Evolutionary conservation across 441 rosid genomes (phyloP), one percentile per base, ranked within the genome.

Genomic region (Gossypium lobatum): DNA sequence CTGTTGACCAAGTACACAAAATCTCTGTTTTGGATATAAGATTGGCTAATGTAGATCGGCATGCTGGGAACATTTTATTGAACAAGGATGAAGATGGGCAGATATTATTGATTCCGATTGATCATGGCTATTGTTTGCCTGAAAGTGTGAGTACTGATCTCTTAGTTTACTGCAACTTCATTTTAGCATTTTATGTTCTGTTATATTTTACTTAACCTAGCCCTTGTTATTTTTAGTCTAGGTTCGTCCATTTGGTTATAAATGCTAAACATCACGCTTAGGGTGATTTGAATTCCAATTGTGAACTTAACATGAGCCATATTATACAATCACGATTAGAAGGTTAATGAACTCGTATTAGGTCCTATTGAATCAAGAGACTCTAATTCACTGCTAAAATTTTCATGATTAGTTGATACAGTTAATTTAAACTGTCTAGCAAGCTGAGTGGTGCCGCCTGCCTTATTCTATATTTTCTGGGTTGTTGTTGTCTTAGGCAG

Each of bases 91-190:
- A 77, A 23, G 77, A 79, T 26, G 88, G 92, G 46, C 82, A 79
- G 45, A 74, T 65, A 23, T 61, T 75, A 74, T 81, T 92, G 80
- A 82, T 88, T 84, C 97, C 97, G 21, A 92, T 92, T 9, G 96
- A 92, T 79, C 97, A 92, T 66, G 97, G 97, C 9, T 92, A 90
- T 75, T 90, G 94, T 82, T 80, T 92, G 82, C 96, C 97, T 72
- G 91, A 90, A 81, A 88, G 89, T 61, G 97, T 92, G 80, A 85
- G 92, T 50, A 25, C 42, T 48, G 1, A n/a, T 20, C 4, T 71
- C 66, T 42, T 70, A 57, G 20, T 61, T 73, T 48, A 21, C 59
- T 23, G 58, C 58, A 48, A 60, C 37, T 64, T 62, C 45, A 6
- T 58, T 7, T 23, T 59, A 31, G 31, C 28, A 5, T 18, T 64